phyloP scores from a whole-genome alignment of 108 stramenopile species.

The Fistulifera solaris region DNA sequence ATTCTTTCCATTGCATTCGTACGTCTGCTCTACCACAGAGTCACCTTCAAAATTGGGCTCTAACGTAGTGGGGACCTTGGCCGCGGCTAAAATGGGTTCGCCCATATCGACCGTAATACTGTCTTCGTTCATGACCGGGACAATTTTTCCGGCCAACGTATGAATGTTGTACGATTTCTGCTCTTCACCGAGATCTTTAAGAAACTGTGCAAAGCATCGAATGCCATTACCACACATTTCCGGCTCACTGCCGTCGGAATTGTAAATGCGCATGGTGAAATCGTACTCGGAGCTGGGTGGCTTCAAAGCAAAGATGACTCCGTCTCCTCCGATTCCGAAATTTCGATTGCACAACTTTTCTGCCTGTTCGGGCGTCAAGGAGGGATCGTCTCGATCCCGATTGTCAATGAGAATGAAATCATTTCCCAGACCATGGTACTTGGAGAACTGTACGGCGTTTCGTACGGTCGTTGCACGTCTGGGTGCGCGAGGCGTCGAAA shows the following conservation, averaged over 20 bases:
- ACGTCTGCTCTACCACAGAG: conserved; percentile 76
- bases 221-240: conserved; percentile 99
- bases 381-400: conserved; percentile 64
- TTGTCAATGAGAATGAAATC: conserved; percentile 96
- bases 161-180: conserved; percentile 70
- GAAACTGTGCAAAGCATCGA: conserved; percentile 90
- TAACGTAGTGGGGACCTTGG: conserved; percentile 85
- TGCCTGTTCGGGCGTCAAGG: conserved; percentile 80
- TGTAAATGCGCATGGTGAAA: conserved; percentile 96
- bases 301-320: conserved; percentile 94
- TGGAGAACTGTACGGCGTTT: conserved; percentile 64
- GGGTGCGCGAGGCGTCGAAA: too few relatives aligned
- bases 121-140: conserved; percentile 83
- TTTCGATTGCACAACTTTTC: conserved; percentile 84
- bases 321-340: conserved; percentile 94
- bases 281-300: conserved; percentile 63
- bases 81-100: conserved; percentile 70
- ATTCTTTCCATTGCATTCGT: conserved; percentile 79
- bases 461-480: too few relatives aligned
- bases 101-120: conserved; percentile 97
- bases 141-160: conserved; percentile 89
- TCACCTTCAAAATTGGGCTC: conserved; percentile 64
- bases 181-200: conserved; percentile 80
- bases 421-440: conserved; percentile 99
- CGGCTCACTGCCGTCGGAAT: conserved; percentile 89